phyloP scores from a whole-genome alignment of 1,139 yeast species.

The Pichia norvegensis region DNA sequence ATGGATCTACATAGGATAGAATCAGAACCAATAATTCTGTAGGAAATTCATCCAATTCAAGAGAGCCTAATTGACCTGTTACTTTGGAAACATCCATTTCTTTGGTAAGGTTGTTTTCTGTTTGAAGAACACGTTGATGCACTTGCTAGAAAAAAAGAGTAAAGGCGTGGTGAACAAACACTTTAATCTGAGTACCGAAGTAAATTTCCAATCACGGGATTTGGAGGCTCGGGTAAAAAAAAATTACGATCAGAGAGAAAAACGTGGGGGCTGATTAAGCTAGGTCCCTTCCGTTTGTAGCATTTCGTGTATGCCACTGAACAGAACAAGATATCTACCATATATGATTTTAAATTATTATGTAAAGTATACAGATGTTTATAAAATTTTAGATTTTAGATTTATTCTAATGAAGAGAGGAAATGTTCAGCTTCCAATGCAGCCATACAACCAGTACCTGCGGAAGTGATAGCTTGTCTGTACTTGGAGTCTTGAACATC shows the following conservation, averaged over 20 bases:
- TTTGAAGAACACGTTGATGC: not conserved
- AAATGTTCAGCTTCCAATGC: slow-evolving; percentile 90
- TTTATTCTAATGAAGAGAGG: slow-evolving; percentile 55
- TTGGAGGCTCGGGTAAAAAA: not conserved
- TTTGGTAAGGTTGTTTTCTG: no score
- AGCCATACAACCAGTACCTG: slow-evolving; percentile 99
- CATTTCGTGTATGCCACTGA: no score
- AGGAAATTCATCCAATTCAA: slow-evolving; percentile 36
- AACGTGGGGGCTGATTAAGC: no score
- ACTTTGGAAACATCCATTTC: not conserved
- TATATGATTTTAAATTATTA: not conserved
- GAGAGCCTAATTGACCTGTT: not conserved
- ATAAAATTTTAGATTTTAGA: not conserved
- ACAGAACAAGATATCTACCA: no score
- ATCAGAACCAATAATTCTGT: slow-evolving; percentile 49
- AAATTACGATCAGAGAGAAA: no score
- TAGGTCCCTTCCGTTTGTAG: no score
- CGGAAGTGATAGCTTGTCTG: slow-evolving; percentile 98
- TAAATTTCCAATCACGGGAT: not conserved
- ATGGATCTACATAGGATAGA: slow-evolving; percentile 50
- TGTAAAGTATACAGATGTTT: not conserved
- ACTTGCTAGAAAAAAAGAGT: not conserved
- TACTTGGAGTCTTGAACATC: slow-evolving; percentile 95
- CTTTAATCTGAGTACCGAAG: not conserved
- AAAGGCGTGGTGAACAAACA: no score